Conservation (phyloP, 1,284 basidiomycete species). For the Phenoliferia sp. region DNA sequence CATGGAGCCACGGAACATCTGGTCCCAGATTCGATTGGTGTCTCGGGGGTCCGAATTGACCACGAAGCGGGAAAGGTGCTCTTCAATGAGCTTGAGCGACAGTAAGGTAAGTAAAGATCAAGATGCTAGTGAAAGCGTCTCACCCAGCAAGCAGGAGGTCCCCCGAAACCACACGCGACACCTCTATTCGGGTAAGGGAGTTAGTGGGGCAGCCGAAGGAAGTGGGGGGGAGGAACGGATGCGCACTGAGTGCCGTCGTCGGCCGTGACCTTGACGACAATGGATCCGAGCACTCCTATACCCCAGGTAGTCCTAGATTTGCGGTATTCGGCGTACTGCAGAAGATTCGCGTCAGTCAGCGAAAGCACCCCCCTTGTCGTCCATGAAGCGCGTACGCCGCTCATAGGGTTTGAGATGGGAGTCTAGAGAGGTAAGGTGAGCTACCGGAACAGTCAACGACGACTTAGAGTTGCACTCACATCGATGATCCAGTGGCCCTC, state of each 20-base stretch:
- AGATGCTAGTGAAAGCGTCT: background rate
- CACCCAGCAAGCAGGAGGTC: conserved; percentile 52
- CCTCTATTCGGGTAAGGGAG: conserved; percentile 37
- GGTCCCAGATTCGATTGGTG: conserved; percentile 50
- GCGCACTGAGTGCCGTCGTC: conserved; percentile 47
- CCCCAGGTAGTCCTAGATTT: conserved; percentile 42
- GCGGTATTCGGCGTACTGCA: conserved; percentile 50
- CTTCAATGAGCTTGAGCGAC: conserved; percentile 33
- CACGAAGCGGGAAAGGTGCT: conserved; percentile 53
- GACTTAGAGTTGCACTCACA: conserved; percentile 20
- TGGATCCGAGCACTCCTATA: conserved; percentile 48
- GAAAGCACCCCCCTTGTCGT: no score
- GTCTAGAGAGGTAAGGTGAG: conserved; percentile 23
- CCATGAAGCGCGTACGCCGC: no score
- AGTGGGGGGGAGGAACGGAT: background rate
- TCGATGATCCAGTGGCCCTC: conserved; percentile 39
- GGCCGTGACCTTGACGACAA: conserved; percentile 51
- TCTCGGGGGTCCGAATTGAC: conserved; percentile 52
- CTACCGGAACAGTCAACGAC: background rate
- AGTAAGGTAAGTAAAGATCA: background rate
- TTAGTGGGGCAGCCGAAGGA: background rate
- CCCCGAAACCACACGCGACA: conserved; percentile 53
- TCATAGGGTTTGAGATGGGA: conserved; percentile 48
- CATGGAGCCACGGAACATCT: conserved; percentile 40
- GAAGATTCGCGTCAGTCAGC: no score